Percentiles rank a stretch among this genome's conserved stretches.
These are phyloP conservation scores for Dioscorea dumetorum DNA, from an alignment of 106 monocot genomes.

Conservation along the genomic window DNA sequence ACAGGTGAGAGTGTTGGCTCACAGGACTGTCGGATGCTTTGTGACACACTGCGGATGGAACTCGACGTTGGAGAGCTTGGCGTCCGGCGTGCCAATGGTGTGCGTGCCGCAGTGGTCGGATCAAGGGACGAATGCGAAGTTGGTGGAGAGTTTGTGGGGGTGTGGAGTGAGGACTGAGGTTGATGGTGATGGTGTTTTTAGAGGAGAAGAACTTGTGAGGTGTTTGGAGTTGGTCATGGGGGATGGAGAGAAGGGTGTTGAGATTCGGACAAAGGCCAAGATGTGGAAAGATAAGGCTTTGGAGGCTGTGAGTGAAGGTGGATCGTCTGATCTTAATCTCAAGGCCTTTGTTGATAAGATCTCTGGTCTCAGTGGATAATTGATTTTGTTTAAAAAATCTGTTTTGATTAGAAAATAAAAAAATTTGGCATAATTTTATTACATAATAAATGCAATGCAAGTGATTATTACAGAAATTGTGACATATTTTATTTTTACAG, in stretches of 20 bases:
- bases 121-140: slow-evolving; percentile 30
- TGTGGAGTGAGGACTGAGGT: slow-evolving; percentile 1
- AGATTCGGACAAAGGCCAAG: background rate
- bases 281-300: background rate
- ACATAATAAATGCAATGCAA: too few species aligned
- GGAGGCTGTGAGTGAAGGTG: background rate
- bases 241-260: slow-evolving; percentile 1
- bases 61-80: slow-evolving; percentile 22
- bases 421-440: too few species aligned
- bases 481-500: too few species aligned
- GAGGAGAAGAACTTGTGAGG: background rate
- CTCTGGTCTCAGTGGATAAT: too few species aligned
- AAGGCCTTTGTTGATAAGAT: background rate
- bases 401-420: too few species aligned
- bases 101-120: slow-evolving; percentile 30
- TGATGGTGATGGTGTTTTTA: background rate
- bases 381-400: too few species aligned
- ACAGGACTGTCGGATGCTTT: slow-evolving; percentile 28
- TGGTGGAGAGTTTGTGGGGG: background rate
- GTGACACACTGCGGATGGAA: slow-evolving; percentile 16
- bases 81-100: slow-evolving; percentile 24
- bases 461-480: too few species aligned
- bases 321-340: background rate
- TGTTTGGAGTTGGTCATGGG: slow-evolving; percentile 22
- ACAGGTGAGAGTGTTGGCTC: slow-evolving; percentile 31